Base-by-base conservation (phyloP, 257 asterid species). In the Coffea eugenioides region DNA sequence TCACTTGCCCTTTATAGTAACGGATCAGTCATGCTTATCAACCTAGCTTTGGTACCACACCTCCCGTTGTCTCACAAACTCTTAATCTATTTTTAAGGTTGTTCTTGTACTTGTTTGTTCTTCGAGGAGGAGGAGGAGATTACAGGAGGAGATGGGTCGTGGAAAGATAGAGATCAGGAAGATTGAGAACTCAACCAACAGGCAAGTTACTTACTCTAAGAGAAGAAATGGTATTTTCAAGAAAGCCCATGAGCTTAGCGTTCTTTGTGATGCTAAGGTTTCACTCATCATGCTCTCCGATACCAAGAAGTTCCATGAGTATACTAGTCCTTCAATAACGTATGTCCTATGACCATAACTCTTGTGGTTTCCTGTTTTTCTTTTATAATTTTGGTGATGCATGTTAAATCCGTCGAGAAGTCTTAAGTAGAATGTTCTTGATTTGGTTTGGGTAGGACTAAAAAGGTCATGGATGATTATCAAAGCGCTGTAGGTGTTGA, bases 191-290 rank as follows among this genome's bases (percentile, higher is more conserved):
- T 69, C 87, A 34, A 86, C 89, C 6, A 82, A 83, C 80, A 86
- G 93, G 27, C 92, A 90, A 56, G 90, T 90, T 10, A 83, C 91
- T 20, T 91, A 86, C 76, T 86, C 89, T 31, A 83, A 90, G 86
- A 80, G 89, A 82, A 88, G 91, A 83, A 84, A 91, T 69, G 90
- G 88, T 41, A 81, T 90, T 45, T 86, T 90, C 77, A 91, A 88
- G 90, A 88, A 89, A 81, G 96, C 93, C 46, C 83, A 88, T 66
- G 90, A 91, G 27, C 88, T 91, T 74, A 74, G 84, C 36, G 88
- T 88, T 64, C 88, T 87, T 4, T 88, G 91, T 69, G 96, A 90
- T 77, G 94, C 94, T 70, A 86, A 88, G 82, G 91, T 91, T 75
- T 90, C 88, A 5, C 81, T 90, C 46, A 84, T 91, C 81, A 86